Evolutionary conservation across 2,329 filamentous ascomycete species (phyloP), one percentile per base, ranked within the genome.

Genomic region (Aspergillus candidus): DNA sequence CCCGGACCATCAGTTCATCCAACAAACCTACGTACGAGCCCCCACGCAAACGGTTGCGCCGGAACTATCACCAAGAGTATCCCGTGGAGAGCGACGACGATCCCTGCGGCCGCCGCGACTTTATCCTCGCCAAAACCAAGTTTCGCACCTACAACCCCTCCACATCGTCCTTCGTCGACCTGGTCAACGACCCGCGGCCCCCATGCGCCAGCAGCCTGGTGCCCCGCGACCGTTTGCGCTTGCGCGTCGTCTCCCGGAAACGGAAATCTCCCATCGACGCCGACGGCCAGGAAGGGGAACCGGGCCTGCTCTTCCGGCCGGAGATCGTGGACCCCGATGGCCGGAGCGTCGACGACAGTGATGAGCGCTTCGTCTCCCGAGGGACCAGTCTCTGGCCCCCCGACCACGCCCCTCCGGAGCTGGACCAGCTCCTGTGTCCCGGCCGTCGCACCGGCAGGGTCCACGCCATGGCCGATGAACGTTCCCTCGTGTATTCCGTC

Each of bases 71-170:
- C 42, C 40, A 58, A 8, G 70, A 72, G 52, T 70, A 70, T 48
- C 57, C 61, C 14, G 35, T 43, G 7, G 46, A 48, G 4, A 36
- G 48, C 12, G 51, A 56, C 10, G 38, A 49, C 12, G 53, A 59
- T 15, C 44, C 52, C 10, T 42, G 50, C 6, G 41, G 36, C 1
- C 58, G 59, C 15, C 63, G 57, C 11, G 69, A 72, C 43, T 72
- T 69, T 46, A 71, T 71, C 35, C 55, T 70, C 3, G 67, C 67
- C 12, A 68, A 66, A 46, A 72, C 69, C 0, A 72, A 72, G 40
- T 68, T 65, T 46, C 66, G 65, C 41, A 59, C 61, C 17, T 72
- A 72, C 49, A 63, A 70, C 33, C 58, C 62, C 36, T 65, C 64
- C 14, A 58, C 67, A 17, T 61, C 63, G 7, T 60, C 67, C 10